A percentile compares a stretch with the other conserved stretches of the same genome.
Evolutionary conservation across 1,284 basidiomycete species (phyloP).

Genomic region (Ceraceosorus bombacis): DNA sequence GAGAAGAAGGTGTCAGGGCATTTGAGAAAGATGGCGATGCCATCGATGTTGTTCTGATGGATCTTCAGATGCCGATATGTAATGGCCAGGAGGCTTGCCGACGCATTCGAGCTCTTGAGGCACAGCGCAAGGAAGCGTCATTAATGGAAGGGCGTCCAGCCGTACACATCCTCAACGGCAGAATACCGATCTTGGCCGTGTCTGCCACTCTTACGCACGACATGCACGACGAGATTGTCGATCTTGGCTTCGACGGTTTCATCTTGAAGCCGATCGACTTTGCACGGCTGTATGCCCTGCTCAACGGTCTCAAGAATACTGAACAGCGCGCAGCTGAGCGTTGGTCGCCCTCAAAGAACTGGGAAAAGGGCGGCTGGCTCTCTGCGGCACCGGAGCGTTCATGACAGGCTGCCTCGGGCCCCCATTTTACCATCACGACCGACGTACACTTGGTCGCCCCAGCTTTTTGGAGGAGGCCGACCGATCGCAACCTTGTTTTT

Average conservation of each 20-base stretch:
- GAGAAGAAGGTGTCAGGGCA: constrained; percentile 65
- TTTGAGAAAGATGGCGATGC: constrained; percentile 57
- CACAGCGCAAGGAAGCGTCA: constrained; percentile 7
- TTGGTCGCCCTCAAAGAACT: constrained; percentile 32
- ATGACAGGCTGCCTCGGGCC: no score
- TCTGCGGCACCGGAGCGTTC: constrained; percentile 23
- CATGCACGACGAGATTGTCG: constrained; percentile 58
- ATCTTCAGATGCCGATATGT: constrained; percentile 78
- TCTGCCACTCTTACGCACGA: constrained; percentile 66
- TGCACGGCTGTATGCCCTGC: constrained; percentile 41
- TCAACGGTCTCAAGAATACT: constrained; percentile 29
- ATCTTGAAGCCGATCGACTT: constrained; percentile 80
- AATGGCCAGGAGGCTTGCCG: constrained; percentile 68
- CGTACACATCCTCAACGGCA: constrained; percentile 56
- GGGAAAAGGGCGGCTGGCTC: constrained; percentile 45
- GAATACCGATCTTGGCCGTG: constrained; percentile 75
- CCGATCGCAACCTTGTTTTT: no score
- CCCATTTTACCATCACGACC: no score
- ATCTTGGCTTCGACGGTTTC: constrained; percentile 71
- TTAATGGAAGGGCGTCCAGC: constrained; percentile 27
- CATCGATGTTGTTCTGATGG: constrained; percentile 74
- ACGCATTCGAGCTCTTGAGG: constrained; percentile 53
- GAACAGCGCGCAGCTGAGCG: constrained; percentile 26
- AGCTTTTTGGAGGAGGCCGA: no score
- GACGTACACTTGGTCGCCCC: no score